Base-by-base conservation (phyloP, 177 flowering plant species). In the Tripterygium wilfordii region DNA sequence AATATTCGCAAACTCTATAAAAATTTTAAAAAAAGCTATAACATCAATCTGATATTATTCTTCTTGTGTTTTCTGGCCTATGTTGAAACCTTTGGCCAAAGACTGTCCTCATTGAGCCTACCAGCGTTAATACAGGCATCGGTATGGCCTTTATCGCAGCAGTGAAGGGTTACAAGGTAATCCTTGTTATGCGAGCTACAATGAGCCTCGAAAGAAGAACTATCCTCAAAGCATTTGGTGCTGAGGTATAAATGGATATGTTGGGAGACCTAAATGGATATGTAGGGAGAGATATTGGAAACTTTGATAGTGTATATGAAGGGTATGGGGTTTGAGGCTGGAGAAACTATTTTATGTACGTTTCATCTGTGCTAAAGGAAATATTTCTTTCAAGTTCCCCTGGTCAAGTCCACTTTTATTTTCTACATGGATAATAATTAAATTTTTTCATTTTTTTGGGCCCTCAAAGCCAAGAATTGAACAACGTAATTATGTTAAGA, bases 131-230 rank as follows among this genome's bases (percentile, higher is more conserved):
- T 12, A 42, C 45, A 1, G 45, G 45, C 25, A 40, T 40, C 15
- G 44, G 16, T 4, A 1, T 40, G 44, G 44, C 44, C 2, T 40
- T n/a, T 17, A 22, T 40, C 9, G 44, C 44, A 20, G 44, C 44
- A 40, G 25, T 26, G 5, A 40, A 10, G 26, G 26, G 44, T 40
- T 40, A 40, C 26, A 40, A 40, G 15, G 44, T 40, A 1, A 22
- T 5, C 12, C 12, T 22, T 4, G n/a, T 40, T 14, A 40, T 40
- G 44, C 44, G 25, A 8, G 44, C 44, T 21, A 3, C 24, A 22
- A 40, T 20, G 25, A 40, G 44, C 22, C 5, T 40, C n/a, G 44
- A 40, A 17, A 40, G 44, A 40, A 40, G 44, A 40, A 40, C 22
- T 4, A 26, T 40, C 13, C 20, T 40, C 25, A 7, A 2, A 6